Conservation (phyloP, 2,329 filamentous ascomycete genomes). For the Aspergillus sp. region DNA sequence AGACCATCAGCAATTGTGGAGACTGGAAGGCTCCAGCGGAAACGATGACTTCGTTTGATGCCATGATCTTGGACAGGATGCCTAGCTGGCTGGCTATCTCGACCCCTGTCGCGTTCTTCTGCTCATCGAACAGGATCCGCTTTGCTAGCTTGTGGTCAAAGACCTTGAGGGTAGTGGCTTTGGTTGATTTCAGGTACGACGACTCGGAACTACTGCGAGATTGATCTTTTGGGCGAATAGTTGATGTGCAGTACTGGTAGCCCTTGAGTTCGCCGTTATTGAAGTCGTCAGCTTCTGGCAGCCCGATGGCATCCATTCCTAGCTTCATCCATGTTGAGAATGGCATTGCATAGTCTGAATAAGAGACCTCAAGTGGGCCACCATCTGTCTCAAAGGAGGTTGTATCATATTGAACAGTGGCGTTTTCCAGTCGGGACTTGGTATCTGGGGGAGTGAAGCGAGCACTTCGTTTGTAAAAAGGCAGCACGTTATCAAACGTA, state of each 20-base stretch:
- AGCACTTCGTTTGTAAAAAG: slow-evolving; percentile 27
- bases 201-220: slow-evolving; percentile 31
- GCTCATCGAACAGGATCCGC: slow-evolving; percentile 42
- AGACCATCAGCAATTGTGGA: slow-evolving; percentile 41
- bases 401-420: slow-evolving; percentile 13
- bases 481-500: slow-evolving; percentile 24
- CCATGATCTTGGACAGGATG: slow-evolving; percentile 44
- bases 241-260: slow-evolving; percentile 38
- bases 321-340: slow-evolving; percentile 41
- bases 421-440: slow-evolving; percentile 15
- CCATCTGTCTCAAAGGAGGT: slow-evolving; percentile 19
- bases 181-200: slow-evolving; percentile 31
- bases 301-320: slow-evolving; percentile 44
- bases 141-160: slow-evolving; percentile 46
- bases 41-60: slow-evolving; percentile 48
- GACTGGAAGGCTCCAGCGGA: slow-evolving; percentile 55
- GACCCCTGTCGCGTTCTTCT: slow-evolving; percentile 45
- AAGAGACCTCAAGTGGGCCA: slow-evolving; percentile 43
- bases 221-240: slow-evolving; percentile 25
- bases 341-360: slow-evolving; percentile 40
- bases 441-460: slow-evolving; percentile 26
- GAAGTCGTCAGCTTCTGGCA: slow-evolving; percentile 39
- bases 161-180: slow-evolving; percentile 34
- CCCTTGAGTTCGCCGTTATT: slow-evolving; percentile 46
- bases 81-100: slow-evolving; percentile 27